Percentiles rank a stretch among this genome's conserved stretches.
Evolutionary conservation across 1,284 basidiomycete species (phyloP).

Genomic region (Cyathus olla): DNA sequence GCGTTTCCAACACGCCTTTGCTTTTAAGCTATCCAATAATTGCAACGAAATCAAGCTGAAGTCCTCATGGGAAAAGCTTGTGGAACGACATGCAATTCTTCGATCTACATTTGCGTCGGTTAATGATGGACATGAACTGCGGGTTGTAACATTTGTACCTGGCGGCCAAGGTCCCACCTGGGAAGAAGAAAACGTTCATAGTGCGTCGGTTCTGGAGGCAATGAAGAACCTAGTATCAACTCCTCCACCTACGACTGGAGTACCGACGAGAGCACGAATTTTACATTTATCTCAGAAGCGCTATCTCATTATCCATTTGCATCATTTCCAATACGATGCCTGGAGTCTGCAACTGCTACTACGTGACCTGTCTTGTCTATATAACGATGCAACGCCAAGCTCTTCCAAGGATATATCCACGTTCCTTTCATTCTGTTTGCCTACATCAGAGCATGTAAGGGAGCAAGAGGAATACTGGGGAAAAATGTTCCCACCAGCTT

Average conservation of each 20-base stretch:
- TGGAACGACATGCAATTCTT: constrained; percentile 51
- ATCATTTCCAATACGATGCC: constrained; percentile 65
- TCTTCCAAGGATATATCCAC: constrained; percentile 40
- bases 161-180: constrained; percentile 30
- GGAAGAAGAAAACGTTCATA: constrained; percentile 29
- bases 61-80: constrained; percentile 49
- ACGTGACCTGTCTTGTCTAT: constrained; percentile 51
- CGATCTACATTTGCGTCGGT: constrained; percentile 55
- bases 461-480: constrained; percentile 55
- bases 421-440: constrained; percentile 42
- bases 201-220: constrained; percentile 27
- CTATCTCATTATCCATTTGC: constrained; percentile 56
- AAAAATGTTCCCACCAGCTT: constrained; percentile 37
- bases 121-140: constrained; percentile 36
- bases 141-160: constrained; percentile 49
- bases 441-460: constrained; percentile 27
- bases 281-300: constrained; percentile 31
- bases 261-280: constrained; percentile 48
- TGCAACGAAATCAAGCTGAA: constrained; percentile 41
- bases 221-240: constrained; percentile 47
- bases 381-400: constrained; percentile 33
- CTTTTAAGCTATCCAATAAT: constrained; percentile 44
- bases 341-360: constrained; percentile 58
- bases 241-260: constrained; percentile 43
- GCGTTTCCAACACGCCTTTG: constrained; percentile 59